Base-by-base conservation (phyloP, 768 basidiomycete species). In the Coprinopsis marcescibilis region DNA sequence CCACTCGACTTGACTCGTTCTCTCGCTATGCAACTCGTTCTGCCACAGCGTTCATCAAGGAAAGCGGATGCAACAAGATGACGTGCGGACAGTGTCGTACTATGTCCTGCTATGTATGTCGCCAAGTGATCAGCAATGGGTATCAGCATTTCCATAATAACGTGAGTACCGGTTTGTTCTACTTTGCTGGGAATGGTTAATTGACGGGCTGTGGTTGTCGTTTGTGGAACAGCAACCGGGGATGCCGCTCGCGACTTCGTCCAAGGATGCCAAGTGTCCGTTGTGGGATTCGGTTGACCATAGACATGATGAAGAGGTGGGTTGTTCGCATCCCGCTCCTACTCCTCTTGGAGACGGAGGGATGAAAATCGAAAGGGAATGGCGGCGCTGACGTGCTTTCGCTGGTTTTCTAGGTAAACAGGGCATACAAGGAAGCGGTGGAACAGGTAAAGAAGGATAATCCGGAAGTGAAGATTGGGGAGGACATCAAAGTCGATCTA, bases 51-150 rank as follows among this genome's bases (percentile, higher is more conserved):
- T 90, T 90, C 57, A 74, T 91, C 58, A 91, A 91, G 62, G 85
- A 88, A 51, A 57, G 60, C 35, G 89, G 89, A 7, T 95, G 93
- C 67, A 95, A 95, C 76, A 95, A 95, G 62, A 94, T 96, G 83
- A 75, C 70, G 0, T 90, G 89, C 55, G 77, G 82, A 1, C 65
- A 82, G 49, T 95, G 93, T 57, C 51, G 37, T 1, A 81, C 88
- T 0, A 27, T 87, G 32, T 90, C 85, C 0, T 96, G 93, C 63
- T 94, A 96, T 57, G 68, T 90, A 20, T 95, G 93, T 59, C 76
- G 88, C 23, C 55, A 85, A 56, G 55, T 82, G 26, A 85, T 94
- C 32, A 65, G 25, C 0, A n/a, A n/a, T n/a, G 86, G 87, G 1
- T 90, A 91, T 55, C 82, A 88, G 0, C 89, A 92, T 57, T 91